phyloP scores from a whole-genome alignment of 805 yeast genomes.

The Candida maesae region DNA sequence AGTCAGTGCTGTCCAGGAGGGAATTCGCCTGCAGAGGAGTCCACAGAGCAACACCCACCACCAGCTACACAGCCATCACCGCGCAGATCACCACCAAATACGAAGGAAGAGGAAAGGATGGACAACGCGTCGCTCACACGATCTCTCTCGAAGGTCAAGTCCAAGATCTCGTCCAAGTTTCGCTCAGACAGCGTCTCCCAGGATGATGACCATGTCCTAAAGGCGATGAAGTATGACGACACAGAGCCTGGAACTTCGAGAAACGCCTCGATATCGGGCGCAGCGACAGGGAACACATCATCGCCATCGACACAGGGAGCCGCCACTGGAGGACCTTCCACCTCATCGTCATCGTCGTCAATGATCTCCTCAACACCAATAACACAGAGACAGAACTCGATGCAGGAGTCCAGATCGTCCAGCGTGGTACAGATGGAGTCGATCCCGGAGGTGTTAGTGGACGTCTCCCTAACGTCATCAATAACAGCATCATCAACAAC shows the following conservation, averaged over 20 bases:
- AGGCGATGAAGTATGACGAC: constrained; percentile 25
- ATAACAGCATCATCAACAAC: background rate
- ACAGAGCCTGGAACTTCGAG: background rate
- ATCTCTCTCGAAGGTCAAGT: constrained; percentile 23
- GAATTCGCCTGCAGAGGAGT: too few relatives aligned
- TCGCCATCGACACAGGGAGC: background rate
- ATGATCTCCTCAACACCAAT: background rate
- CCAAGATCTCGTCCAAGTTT: constrained; percentile 21
- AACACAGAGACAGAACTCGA: constrained; percentile 2
- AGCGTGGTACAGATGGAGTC: constrained; percentile 9
- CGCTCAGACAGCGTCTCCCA: constrained; percentile 4
- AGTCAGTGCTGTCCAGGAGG: too few relatives aligned
- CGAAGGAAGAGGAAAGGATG: background rate
- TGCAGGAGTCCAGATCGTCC: constrained; percentile 6
- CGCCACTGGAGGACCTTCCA: background rate
- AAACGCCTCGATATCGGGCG: background rate
- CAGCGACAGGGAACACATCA: background rate
- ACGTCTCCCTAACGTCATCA: background rate
- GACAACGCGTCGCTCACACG: constrained; percentile 19
- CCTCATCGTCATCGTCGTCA: constrained; percentile 1
- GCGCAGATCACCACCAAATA: too few relatives aligned
- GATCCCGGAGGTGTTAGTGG: constrained; percentile 2
- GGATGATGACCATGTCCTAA: constrained; percentile 15
- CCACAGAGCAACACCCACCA: too few relatives aligned
- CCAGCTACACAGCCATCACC: too few relatives aligned